Conservation (phyloP, 2,329 filamentous ascomycete species). For the Exophiala viscosa region DNA sequence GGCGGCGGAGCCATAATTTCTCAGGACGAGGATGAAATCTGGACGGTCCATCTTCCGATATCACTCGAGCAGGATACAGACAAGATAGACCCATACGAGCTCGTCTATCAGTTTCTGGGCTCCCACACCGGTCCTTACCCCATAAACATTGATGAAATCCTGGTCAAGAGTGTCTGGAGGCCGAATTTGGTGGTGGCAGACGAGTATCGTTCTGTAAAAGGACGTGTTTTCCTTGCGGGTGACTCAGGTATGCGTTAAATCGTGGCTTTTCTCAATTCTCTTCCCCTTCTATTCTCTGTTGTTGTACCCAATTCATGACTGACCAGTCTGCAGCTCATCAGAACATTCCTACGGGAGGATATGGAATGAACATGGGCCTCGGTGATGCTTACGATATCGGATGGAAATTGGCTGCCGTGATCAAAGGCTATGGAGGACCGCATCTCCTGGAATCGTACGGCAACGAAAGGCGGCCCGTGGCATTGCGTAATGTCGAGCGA, state of each 20-base stretch:
- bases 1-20: constrained; percentile 30
- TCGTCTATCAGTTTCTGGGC: constrained; percentile 30
- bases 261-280: no score
- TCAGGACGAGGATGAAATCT: constrained; percentile 36
- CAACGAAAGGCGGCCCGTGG: constrained; percentile 31
- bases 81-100: constrained; percentile 27
- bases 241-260: constrained; percentile 40
- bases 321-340: constrained; percentile 45
- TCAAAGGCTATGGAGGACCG: constrained; percentile 36
- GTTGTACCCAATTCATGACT: not conserved
- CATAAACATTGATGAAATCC: constrained; percentile 36
- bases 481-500: constrained; percentile 28
- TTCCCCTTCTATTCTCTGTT: no score
- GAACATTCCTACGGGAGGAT: constrained; percentile 55
- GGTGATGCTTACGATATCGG: constrained; percentile 55
- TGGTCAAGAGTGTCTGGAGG: constrained; percentile 23
- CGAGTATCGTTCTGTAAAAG: constrained; percentile 14
- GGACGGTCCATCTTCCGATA: constrained; percentile 32
- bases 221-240: constrained; percentile 42
- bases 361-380: constrained; percentile 58
- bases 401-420: constrained; percentile 52
- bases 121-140: constrained; percentile 17
- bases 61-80: constrained; percentile 20
- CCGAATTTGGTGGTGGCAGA: not conserved
- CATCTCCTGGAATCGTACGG: constrained; percentile 31